These are phyloP conservation scores for Aspergillus diversus DNA, from an alignment of 495 filamentous ascomycete species.

Conservation along the genomic window DNA sequence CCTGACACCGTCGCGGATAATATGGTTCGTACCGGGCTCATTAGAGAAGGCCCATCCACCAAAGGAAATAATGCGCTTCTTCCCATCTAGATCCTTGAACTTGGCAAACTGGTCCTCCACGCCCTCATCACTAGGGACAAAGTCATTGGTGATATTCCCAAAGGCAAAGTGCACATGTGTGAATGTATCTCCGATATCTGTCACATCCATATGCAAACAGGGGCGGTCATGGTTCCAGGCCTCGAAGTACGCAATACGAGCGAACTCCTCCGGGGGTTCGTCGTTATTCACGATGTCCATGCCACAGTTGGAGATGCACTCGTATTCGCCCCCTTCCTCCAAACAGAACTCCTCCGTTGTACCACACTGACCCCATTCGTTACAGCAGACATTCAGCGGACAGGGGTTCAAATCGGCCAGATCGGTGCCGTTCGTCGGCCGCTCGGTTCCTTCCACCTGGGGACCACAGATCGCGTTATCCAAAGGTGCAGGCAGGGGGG, in stretches of 20 bases:
- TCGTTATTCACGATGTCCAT: not conserved
- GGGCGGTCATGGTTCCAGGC: constrained; percentile 13
- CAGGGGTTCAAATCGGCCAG: constrained; percentile 3
- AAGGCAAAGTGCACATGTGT: constrained; percentile 52
- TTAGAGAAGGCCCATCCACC: constrained; percentile 55
- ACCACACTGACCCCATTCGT: constrained; percentile 1
- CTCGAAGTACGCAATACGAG: not conserved
- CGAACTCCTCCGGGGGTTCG: not conserved
- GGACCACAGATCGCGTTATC: not conserved
- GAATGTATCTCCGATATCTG: constrained; percentile 30
- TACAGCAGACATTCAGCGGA: constrained; percentile 1
- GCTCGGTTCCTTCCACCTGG: not conserved
- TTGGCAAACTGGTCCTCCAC: constrained; percentile 25
- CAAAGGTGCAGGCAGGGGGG: not conserved
- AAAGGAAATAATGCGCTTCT: constrained; percentile 46
- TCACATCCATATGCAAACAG: constrained; percentile 26
- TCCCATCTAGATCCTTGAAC: constrained; percentile 25
- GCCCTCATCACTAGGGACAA: constrained; percentile 20
- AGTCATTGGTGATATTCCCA: constrained; percentile 35
- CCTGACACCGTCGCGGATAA: constrained; percentile 41
- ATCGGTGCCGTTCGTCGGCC: not conserved
- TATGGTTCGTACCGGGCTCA: constrained; percentile 31
- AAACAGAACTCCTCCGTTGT: constrained; percentile 2
- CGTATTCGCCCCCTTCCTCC: not conserved
- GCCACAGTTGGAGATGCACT: not conserved